Evolutionary conservation across 106 monocot genomes (phyloP).

Genomic region (Dendrobium catenatum): DNA sequence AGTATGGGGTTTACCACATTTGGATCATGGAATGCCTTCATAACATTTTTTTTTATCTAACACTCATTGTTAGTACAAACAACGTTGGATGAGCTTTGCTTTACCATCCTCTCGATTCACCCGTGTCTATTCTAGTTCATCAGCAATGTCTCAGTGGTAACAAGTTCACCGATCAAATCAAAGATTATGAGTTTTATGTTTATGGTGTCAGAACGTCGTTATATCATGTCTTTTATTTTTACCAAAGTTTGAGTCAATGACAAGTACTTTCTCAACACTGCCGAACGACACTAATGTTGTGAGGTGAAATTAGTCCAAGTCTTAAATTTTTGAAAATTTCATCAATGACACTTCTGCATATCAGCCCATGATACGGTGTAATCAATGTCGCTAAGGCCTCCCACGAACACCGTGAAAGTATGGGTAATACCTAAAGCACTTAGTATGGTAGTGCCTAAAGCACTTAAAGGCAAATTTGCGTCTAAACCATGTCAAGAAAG

Average conservation of each 20-base stretch:
- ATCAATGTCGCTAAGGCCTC: neutral
- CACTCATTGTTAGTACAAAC: neutral
- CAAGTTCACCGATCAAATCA: neutral
- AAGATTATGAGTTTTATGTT: neutral
- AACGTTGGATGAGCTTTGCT: neutral
- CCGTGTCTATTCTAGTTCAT: neutral
- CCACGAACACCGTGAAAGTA: neutral
- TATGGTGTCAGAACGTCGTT: neutral
- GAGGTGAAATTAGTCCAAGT: neutral
- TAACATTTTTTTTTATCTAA: neutral
- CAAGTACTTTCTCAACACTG: neutral
- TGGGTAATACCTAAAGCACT: neutral
- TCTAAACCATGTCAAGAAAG: neutral
- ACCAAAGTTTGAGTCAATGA: neutral
- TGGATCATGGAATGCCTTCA: neutral
- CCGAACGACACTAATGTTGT: neutral
- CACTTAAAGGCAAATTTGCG: neutral
- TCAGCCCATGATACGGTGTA: neutral
- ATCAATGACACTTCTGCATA: neutral
- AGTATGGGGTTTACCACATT: neutral
- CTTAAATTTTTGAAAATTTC: neutral
- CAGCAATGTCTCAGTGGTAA: neutral
- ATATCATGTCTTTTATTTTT: neutral
- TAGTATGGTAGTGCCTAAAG: neutral
- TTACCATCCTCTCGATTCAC: neutral